Percentiles rank a stretch among this genome's conserved stretches.
phyloP scores from a whole-genome alignment of 257 asterid genomes.

The Plantago major region DNA sequence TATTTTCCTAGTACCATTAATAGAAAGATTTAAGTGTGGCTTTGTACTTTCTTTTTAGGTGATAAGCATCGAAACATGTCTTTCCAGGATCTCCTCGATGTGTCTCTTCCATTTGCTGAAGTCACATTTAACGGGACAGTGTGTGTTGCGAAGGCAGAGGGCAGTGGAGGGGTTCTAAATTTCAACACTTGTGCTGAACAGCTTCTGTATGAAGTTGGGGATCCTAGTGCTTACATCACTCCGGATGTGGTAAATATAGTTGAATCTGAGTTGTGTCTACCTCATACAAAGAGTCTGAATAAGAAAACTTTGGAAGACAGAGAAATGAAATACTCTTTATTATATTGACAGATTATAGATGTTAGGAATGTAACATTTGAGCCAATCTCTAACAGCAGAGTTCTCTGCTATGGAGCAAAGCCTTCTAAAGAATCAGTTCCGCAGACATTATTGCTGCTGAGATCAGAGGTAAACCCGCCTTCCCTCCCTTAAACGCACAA shows the following conservation, averaged over 20 bases:
- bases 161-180: constrained; percentile 68
- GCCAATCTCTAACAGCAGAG: constrained; percentile 57
- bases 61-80: constrained; percentile 77
- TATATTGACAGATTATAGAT: constrained; percentile 57
- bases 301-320: constrained; percentile 4
- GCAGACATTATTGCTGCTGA: constrained; percentile 61
- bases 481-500: background rate
- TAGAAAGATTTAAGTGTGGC: constrained; percentile 10
- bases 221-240: constrained; percentile 85
- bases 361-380: constrained; percentile 68
- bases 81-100: constrained; percentile 60
- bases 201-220: constrained; percentile 97
- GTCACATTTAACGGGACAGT: constrained; percentile 69
- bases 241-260: constrained; percentile 83
- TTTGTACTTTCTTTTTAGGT: constrained; percentile 36
- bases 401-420: constrained; percentile 88
- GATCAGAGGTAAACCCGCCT: constrained; percentile 54
- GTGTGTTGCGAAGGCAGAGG: constrained; percentile 76
- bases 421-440: constrained; percentile 54
- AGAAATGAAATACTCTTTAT: constrained; percentile 18
- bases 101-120: constrained; percentile 91
- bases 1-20: constrained; percentile 3
- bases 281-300: background rate
- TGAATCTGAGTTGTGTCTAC: constrained; percentile 12
- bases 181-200: constrained; percentile 83